Conservation (phyloP, 2,329 filamentous ascomycete species). For the Penicillium decumbens region DNA sequence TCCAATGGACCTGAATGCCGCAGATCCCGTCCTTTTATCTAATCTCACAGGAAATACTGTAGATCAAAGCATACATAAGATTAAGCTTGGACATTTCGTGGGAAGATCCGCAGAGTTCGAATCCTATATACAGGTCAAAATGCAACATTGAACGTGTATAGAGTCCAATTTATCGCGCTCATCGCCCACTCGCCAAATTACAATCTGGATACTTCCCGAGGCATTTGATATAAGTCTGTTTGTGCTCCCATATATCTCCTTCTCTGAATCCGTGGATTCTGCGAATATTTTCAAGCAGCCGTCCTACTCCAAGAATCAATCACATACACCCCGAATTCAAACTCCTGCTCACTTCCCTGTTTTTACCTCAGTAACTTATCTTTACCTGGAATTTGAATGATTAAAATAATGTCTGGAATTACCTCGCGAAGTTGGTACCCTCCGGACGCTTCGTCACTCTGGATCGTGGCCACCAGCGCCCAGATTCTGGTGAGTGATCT, state of each 20-base stretch:
- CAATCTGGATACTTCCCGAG: background rate
- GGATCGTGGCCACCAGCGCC: background rate
- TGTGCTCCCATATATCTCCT: background rate
- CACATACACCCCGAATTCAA: background rate
- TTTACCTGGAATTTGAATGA: background rate
- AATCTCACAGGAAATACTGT: background rate
- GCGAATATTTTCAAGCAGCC: background rate
- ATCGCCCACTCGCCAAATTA: background rate
- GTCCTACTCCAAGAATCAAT: background rate
- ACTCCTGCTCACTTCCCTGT: background rate
- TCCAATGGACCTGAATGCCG: background rate
- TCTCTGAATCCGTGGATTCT: background rate
- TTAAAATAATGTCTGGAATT: background rate
- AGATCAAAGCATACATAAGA: background rate
- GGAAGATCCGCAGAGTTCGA: background rate
- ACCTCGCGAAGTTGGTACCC: background rate
- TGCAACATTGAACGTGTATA: background rate
- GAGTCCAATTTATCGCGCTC: background rate
- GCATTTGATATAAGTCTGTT: background rate
- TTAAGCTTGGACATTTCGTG: background rate
- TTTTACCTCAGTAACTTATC: no score
- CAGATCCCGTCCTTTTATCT: background rate
- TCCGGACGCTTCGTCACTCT: background rate
- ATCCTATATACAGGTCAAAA: background rate
- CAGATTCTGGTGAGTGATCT: background rate